These are phyloP conservation scores for Silybum marianum DNA, from an alignment of 129 eudicot genomes.

Conservation along the genomic window DNA sequence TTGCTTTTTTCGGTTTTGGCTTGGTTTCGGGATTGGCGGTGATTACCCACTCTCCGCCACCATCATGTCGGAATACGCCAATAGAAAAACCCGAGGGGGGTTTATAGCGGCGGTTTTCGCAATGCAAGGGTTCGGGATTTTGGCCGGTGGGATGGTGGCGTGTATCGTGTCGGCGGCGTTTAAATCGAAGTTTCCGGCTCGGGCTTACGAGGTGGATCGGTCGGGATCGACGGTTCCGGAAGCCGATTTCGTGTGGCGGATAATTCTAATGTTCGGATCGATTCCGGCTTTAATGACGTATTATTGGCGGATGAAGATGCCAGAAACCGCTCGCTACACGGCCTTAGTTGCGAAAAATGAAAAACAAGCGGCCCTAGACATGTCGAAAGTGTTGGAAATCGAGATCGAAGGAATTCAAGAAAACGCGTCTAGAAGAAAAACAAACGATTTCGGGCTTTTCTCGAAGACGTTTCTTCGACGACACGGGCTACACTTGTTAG, in stretches of 20 bases:
- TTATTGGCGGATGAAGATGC: constrained; percentile 89
- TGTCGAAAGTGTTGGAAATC: constrained; percentile 66
- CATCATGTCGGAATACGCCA: constrained; percentile 78
- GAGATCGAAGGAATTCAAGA: constrained; percentile 57
- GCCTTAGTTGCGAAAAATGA: constrained; percentile 72
- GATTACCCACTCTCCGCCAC: constrained; percentile 85
- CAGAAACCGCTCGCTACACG: constrained; percentile 78
- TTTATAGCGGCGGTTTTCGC: constrained; percentile 83
- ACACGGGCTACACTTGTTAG: constrained; percentile 70
- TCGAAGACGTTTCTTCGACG: constrained; percentile 48
- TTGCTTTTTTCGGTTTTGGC: constrained; percentile 78
- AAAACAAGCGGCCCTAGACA: constrained; percentile 68
- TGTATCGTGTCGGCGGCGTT: constrained; percentile 48
- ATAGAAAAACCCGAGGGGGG: constrained; percentile 73
- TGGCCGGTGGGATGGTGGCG: constrained; percentile 71
- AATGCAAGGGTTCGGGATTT: constrained; percentile 78
- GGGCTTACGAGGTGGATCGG: constrained; percentile 30
- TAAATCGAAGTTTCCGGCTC: constrained; percentile 46
- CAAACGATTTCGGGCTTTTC: constrained; percentile 51
- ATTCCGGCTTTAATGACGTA: constrained; percentile 68
- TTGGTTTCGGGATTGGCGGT: constrained; percentile 78
- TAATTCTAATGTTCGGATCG: constrained; percentile 75
- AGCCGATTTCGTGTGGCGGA: constrained; percentile 68
- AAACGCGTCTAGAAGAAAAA: constrained; percentile 12
- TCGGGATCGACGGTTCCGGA: constrained; percentile 34